These are phyloP conservation scores for Ceratobasidium papillatum DNA, from an alignment of 1,284 basidiomycete species.

Conservation along the genomic window DNA sequence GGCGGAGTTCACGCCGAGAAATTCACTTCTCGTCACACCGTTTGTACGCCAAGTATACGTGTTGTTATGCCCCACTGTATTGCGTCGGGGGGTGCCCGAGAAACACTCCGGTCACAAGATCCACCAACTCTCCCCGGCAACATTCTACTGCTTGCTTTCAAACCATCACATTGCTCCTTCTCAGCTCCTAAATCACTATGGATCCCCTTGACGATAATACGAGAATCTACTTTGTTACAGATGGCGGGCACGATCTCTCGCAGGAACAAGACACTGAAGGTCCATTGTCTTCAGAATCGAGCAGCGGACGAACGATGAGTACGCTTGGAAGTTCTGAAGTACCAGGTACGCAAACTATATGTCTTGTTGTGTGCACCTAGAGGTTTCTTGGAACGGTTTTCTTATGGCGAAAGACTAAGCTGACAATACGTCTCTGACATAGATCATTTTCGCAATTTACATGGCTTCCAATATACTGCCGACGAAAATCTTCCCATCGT, in stretches of 20 bases:
- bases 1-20: no score
- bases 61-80: no score
- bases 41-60: no score
- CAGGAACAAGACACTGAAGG: neutral
- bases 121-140: no score
- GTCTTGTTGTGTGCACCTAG: no score
- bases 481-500: conserved; percentile 16
- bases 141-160: no score
- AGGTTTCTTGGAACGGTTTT: neutral
- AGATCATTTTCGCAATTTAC: neutral
- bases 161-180: no score
- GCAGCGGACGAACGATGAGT: conserved; percentile 18
- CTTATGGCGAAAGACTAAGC: neutral
- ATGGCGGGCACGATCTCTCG: neutral
- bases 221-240: neutral
- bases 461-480: neutral
- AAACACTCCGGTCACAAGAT: no score
- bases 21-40: no score
- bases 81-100: no score
- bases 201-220: neutral
- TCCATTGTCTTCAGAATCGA: neutral
- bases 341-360: no score
- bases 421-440: neutral
- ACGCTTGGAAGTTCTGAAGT: conserved; percentile 11
- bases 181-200: neutral